Evolutionary conservation across 2,329 filamentous ascomycete species (phyloP).

Genomic region (Trichoderma sp.): DNA sequence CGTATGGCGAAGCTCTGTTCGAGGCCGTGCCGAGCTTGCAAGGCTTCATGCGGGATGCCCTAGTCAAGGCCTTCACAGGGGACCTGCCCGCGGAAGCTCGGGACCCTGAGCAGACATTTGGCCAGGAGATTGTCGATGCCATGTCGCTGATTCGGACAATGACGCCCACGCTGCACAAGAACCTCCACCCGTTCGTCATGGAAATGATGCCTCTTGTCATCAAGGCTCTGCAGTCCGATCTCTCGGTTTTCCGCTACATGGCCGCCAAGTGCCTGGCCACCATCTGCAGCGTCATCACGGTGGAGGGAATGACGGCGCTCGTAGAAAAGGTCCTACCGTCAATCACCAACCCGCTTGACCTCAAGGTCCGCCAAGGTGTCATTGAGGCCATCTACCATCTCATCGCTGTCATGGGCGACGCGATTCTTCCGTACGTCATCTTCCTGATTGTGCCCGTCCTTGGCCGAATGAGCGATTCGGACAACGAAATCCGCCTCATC

Average conservation of each 20-base stretch:
- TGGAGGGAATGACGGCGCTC: slow-evolving; percentile 93
- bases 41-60: slow-evolving; percentile 77
- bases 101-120: slow-evolving; percentile 73
- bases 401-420: slow-evolving; percentile 97
- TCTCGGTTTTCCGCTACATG: slow-evolving; percentile 94
- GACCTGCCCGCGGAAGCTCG: slow-evolving; percentile 72
- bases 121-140: slow-evolving; percentile 91
- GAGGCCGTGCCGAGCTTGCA: slow-evolving; percentile 82
- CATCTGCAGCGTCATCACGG: slow-evolving; percentile 92
- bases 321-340: slow-evolving; percentile 91
- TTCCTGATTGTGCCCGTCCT: slow-evolving; percentile 97
- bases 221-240: slow-evolving; percentile 80
- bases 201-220: slow-evolving; percentile 82
- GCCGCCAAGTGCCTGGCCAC: slow-evolving; percentile 97
- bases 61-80: slow-evolving; percentile 72
- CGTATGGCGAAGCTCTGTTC: slow-evolving; percentile 77
- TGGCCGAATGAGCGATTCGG: slow-evolving; percentile 96
- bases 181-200: slow-evolving; percentile 78
- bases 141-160: slow-evolving; percentile 90
- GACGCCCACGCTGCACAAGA: slow-evolving; percentile 80
- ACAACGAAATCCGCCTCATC: slow-evolving; percentile 90
- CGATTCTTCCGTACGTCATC: slow-evolving; percentile 94
- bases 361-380: slow-evolving; percentile 87
- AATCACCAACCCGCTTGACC: slow-evolving; percentile 86
- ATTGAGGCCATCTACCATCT: slow-evolving; percentile 96